Evolutionary conservation across 2,329 filamentous ascomycete genomes (phyloP), one percentile per base, ranked within the genome.

Genomic region (Massarina eburnea): DNA sequence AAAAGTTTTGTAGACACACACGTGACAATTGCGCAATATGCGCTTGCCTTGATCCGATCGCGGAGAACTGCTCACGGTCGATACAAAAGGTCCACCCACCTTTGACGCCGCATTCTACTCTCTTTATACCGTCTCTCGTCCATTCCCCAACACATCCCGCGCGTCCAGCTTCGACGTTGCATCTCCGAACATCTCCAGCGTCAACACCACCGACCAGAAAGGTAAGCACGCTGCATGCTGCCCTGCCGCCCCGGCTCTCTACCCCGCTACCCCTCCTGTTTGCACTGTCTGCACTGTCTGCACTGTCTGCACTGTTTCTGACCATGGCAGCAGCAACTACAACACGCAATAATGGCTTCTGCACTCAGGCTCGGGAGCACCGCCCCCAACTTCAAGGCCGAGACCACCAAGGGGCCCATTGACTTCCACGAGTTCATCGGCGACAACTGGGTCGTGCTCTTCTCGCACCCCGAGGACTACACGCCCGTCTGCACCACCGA

Each of bases 401-500:
- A 85, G 62, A 86, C 84, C 58, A 87, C 84, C 54, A 67, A 76
- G 52, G 84, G 84, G 47, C 76, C 76, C 43, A 85, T 87, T 67
- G 78, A 86, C 72, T 88, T 88, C 77, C 84, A 88, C 74, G 58
- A 86, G 59, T 88, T 82, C 76, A 85, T 87, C 57, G 84, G 82
- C 61, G 76, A 85, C 74, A 82, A 78, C 59, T 88, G 84, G 83
- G 81, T 84, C 49, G 76, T 88, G 52, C 78, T 88, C 57, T 88
- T 88, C 78, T 86, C 83, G 35, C 84, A 88, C 73, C 84, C 84
- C 34, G 84, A 78, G 59, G 76, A 79, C 67, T 81, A 79, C 72
- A 81, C 79, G 7, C 78, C 78, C 39, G 78, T 81, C 52, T 81
- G 81, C 75, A 84, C 81, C 46, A 84, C 81, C 41, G 81, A 84